Conservation (phyloP, 495 filamentous ascomycete species). For the Trichoderma virens region DNA sequence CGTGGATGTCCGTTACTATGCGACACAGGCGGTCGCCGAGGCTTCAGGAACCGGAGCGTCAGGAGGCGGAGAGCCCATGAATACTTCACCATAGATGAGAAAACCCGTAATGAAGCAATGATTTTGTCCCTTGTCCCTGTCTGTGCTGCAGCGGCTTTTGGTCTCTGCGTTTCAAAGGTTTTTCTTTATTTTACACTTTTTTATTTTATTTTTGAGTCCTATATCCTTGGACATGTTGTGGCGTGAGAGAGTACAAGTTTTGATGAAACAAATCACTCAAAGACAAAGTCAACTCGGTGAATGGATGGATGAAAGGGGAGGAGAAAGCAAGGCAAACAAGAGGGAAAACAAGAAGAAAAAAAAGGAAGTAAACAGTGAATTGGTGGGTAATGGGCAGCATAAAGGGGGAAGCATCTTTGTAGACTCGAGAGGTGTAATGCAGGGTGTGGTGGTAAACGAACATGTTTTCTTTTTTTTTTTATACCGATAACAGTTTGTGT, state of each 20-base stretch:
- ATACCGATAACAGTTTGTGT: too few species aligned
- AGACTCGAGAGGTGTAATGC: not conserved
- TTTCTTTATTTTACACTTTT: too few species aligned
- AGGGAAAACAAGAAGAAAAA: not conserved
- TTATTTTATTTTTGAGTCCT: not conserved
- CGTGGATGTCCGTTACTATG: slow-evolving; percentile 96
- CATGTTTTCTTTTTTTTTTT: too few species aligned
- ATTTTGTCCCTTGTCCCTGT: not conserved
- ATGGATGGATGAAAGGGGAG: not conserved
- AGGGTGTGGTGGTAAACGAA: not conserved
- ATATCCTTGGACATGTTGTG: not conserved
- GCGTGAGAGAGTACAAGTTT: not conserved
- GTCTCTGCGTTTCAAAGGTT: not conserved
- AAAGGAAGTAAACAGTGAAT: not conserved
- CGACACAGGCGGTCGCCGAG: slow-evolving; percentile 44
- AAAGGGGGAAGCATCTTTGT: not conserved
- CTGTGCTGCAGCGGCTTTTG: not conserved
- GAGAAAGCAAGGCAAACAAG: not conserved
- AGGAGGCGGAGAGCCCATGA: slow-evolving; percentile 48
- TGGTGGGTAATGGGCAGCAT: not conserved
- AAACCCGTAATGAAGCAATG: slow-evolving; percentile 21
- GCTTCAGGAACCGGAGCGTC: slow-evolving; percentile 23
- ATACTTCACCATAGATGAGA: slow-evolving; percentile 49
- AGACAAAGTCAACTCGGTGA: too few species aligned
- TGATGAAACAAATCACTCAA: not conserved